Evolutionary conservation across 306 rosid genomes (phyloP).

Genomic region (Spatholobus suberectus): DNA sequence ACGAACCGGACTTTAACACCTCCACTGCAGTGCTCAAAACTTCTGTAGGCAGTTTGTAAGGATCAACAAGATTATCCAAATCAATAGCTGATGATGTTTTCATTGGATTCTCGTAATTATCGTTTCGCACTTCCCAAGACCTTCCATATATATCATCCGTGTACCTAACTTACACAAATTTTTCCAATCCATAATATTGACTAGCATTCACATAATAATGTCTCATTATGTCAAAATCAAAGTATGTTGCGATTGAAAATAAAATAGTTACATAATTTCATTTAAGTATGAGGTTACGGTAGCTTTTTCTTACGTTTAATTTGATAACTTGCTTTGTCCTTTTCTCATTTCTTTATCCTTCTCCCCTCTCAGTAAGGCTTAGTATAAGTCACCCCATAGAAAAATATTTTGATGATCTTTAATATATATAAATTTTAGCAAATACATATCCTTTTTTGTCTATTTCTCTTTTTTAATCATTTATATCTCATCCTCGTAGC

Average conservation of each 20-base stretch:
- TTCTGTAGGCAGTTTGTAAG: constrained; percentile 1
- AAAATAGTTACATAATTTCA: neutral
- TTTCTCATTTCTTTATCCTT: too few species aligned
- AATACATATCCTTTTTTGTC: too few species aligned
- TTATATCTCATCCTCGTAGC: too few species aligned
- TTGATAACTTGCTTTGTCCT: too few species aligned
- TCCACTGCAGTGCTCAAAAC: constrained; percentile 26
- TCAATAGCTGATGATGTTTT: neutral
- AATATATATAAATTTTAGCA: too few species aligned
- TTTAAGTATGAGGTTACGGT: neutral
- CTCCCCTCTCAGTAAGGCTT: too few species aligned
- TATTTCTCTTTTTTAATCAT: too few species aligned
- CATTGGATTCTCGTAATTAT: neutral
- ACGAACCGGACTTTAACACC: neutral
- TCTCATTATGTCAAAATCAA: neutral
- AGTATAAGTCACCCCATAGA: too few species aligned
- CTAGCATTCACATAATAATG: neutral
- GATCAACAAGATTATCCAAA: neutral
- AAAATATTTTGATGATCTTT: too few species aligned
- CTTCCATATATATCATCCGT: constrained; percentile 19
- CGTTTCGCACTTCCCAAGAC: neutral
- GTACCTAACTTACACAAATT: constrained; percentile 18
- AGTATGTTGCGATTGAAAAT: neutral
- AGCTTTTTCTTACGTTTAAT: neutral
- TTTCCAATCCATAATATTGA: neutral